Evolutionary conservation across 2,329 filamentous ascomycete genomes (phyloP).

Genomic region (Alternaria triticimaculans): DNA sequence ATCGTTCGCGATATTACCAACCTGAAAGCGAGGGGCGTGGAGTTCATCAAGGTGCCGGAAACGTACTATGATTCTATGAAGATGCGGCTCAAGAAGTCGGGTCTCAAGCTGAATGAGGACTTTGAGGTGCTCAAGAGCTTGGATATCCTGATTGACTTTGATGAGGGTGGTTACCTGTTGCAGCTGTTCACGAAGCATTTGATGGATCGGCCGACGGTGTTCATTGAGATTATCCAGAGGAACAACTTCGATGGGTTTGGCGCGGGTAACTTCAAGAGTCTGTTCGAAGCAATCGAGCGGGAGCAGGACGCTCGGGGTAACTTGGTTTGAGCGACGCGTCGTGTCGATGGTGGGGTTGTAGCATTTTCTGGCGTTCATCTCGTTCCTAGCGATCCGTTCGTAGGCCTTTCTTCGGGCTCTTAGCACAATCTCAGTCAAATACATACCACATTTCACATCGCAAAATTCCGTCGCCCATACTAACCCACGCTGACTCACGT

Average conservation of each 20-base stretch:
- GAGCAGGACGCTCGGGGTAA: conserved; percentile 90
- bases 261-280: conserved; percentile 91
- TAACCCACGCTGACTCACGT: not conserved
- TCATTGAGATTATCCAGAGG: conserved; percentile 94
- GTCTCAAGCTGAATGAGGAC: conserved; percentile 73
- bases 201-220: conserved; percentile 93
- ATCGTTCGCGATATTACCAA: conserved; percentile 80
- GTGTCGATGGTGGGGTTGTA: not conserved
- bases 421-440: not conserved
- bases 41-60: conserved; percentile 89
- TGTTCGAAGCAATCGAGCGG: conserved; percentile 94
- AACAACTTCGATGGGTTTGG: conserved; percentile 92
- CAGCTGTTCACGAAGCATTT: conserved; percentile 73
- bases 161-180: conserved; percentile 84
- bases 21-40: conserved; percentile 83
- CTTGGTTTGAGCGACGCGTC: conserved; percentile 51
- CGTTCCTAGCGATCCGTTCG: not conserved
- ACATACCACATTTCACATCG: not conserved
- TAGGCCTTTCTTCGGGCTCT: not conserved
- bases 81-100: conserved; percentile 69
- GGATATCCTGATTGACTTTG: conserved; percentile 93
- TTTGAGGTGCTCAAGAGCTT: conserved; percentile 77
- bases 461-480: not conserved
- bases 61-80: conserved; percentile 85
- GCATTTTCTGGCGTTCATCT: conserved; percentile 12